phyloP scores from a whole-genome alignment of 2,329 filamentous ascomycete genomes.

The Arthroderma sp. region DNA sequence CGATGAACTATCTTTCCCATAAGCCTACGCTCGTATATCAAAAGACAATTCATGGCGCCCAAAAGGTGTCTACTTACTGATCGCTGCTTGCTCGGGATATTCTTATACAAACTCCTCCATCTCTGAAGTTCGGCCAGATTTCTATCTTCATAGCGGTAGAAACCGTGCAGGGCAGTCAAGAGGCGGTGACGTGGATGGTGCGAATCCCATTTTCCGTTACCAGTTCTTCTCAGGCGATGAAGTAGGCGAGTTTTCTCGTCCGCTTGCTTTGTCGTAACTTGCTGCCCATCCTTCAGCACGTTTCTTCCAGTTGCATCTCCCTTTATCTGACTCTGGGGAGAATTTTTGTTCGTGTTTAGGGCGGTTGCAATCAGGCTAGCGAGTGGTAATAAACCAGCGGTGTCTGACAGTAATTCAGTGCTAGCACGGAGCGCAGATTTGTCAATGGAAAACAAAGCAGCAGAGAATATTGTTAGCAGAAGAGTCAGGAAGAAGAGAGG shows the following conservation, averaged over 20 bases:
- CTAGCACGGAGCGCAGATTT: background rate
- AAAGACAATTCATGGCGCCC: background rate
- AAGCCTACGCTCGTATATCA: background rate
- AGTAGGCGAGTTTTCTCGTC: conserved; percentile 13
- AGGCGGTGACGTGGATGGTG: conserved; percentile 17
- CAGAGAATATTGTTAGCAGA: too few species aligned
- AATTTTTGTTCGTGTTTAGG: background rate
- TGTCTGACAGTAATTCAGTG: background rate
- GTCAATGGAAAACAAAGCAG: too few species aligned
- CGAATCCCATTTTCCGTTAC: conserved; percentile 10
- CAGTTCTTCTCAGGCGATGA: conserved; percentile 8
- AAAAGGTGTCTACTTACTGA: conserved; percentile 2
- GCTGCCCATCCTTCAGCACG: too few species aligned
- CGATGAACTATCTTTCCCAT: conserved; percentile 32
- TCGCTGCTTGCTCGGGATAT: conserved; percentile 2
- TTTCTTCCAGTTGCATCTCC: background rate
- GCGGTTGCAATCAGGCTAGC: background rate
- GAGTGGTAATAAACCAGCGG: background rate
- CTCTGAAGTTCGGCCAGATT: conserved; percentile 12
- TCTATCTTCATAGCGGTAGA: conserved; percentile 14
- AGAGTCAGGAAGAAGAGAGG: too few species aligned
- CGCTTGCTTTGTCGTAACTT: background rate
- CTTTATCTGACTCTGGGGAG: background rate
- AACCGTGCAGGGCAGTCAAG: conserved; percentile 17
- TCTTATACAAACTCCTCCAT: conserved; percentile 4